These are phyloP conservation scores for Schrenkiella parvula DNA, from an alignment of 345 rosid species.

Conservation along the genomic window DNA sequence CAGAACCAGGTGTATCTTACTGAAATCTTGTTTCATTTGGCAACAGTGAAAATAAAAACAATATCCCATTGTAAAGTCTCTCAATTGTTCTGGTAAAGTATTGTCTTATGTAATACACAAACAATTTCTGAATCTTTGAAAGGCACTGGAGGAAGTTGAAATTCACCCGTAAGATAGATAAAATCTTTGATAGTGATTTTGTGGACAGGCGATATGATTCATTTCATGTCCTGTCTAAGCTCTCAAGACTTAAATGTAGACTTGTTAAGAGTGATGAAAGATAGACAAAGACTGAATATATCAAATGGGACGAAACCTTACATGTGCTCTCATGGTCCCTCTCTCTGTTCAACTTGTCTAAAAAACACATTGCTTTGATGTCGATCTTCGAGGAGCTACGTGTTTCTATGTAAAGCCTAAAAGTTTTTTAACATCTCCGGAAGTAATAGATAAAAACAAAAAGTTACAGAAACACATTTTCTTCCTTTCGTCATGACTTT, in stretches of 20 bases:
- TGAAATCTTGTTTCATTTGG: not conserved
- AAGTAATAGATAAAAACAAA: not conserved
- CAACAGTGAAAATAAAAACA: not conserved
- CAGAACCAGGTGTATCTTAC: not conserved
- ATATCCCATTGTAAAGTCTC: conserved; percentile 18
- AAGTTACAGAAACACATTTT: conserved; percentile 16
- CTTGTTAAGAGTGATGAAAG: conserved; percentile 26
- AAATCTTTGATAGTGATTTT: conserved; percentile 17
- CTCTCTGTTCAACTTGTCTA: conserved; percentile 20
- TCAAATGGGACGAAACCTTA: conserved; percentile 25
- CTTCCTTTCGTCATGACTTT: conserved; percentile 4
- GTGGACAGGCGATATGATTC: conserved; percentile 12
- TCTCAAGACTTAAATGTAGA: conserved; percentile 26
- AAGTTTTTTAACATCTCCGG: not conserved
- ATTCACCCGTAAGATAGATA: not conserved
- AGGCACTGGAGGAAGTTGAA: not conserved
- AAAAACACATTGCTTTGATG: not conserved
- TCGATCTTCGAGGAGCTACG: conserved; percentile 18
- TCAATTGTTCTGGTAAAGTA: conserved; percentile 2
- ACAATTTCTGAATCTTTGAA: not conserved
- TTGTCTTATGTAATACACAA: conserved; percentile 26
- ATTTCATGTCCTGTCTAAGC: conserved; percentile 25
- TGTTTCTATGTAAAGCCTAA: conserved; percentile 6
- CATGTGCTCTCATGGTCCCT: conserved; percentile 37
- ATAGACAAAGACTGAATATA: conserved; percentile 19